phyloP scores from a whole-genome alignment of 1,284 basidiomycete genomes.

The Ceratobasidium sp. region DNA sequence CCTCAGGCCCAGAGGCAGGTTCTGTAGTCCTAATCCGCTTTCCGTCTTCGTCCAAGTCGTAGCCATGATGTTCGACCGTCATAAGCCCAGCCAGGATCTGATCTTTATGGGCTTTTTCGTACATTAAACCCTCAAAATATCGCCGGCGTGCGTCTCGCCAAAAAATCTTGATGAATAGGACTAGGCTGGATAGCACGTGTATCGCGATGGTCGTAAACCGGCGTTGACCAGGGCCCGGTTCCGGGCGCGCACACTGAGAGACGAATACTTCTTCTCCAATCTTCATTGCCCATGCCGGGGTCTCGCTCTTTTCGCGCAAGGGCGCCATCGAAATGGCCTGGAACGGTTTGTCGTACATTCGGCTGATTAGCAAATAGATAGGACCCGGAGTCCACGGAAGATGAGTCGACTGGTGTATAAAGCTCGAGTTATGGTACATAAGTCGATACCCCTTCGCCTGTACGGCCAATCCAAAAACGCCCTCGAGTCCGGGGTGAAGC shows the following conservation, averaged over 20 bases:
- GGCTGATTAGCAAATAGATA: neutral
- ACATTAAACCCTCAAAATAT: neutral
- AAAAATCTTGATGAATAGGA: neutral
- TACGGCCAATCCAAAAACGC: neutral
- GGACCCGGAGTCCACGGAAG: neutral
- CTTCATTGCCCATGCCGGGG: neutral
- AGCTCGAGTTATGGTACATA: neutral
- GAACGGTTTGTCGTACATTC: neutral
- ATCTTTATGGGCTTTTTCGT: neutral
- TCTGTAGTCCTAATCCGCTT: neutral
- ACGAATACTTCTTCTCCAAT: neutral
- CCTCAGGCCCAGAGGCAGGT: neutral
- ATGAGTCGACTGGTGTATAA: neutral
- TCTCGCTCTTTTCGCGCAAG: too few relatives aligned
- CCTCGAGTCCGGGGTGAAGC: neutral
- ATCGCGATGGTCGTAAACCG: neutral
- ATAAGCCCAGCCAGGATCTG: neutral
- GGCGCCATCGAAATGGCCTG: neutral
- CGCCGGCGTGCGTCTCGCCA: slow-evolving; percentile 1
- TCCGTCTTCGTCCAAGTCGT: neutral
- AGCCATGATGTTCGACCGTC: neutral
- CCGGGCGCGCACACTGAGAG: neutral
- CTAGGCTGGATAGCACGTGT: neutral
- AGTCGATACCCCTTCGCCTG: neutral
- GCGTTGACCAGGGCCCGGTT: neutral